Percentiles rank a stretch among this genome's conserved stretches.
phyloP scores from a whole-genome alignment of 495 filamentous ascomycete species.

The Cudoniella acicularis region DNA sequence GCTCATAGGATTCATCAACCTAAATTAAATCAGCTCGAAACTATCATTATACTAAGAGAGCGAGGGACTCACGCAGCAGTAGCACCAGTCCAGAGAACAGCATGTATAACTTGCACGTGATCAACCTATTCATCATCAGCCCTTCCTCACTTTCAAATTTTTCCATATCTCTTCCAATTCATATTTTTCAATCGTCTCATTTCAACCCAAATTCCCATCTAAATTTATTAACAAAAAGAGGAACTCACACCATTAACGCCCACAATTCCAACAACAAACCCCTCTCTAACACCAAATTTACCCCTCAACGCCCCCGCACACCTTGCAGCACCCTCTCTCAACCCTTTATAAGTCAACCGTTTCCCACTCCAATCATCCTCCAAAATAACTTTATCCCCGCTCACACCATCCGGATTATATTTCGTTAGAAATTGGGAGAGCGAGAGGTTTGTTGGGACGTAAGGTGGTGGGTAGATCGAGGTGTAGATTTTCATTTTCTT shows the following conservation, averaged over 20 bases:
- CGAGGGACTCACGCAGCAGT: not conserved
- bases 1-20: not conserved
- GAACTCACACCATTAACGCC: not conserved
- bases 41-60: not conserved
- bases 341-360: not conserved
- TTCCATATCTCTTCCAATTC: not conserved
- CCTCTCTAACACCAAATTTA: not conserved
- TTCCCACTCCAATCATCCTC: constrained; percentile 1
- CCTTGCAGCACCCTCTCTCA: not conserved
- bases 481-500: not conserved
- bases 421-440: constrained; percentile 1
- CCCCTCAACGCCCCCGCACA: not conserved
- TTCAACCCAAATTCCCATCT: not conserved
- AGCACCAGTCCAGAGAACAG: not conserved
- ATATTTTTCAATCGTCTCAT: not conserved
- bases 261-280: not conserved
- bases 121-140: not conserved
- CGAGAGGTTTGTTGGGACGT: not conserved
- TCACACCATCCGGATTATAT: constrained; percentile 1
- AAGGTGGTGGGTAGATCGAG: not conserved
- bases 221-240: not conserved
- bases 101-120: not conserved
- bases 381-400: not conserved
- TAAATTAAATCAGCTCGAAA: not conserved
- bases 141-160: not conserved